phyloP scores from a whole-genome alignment of 805 yeast genomes.

The Dipodascopsis uninucleata region DNA sequence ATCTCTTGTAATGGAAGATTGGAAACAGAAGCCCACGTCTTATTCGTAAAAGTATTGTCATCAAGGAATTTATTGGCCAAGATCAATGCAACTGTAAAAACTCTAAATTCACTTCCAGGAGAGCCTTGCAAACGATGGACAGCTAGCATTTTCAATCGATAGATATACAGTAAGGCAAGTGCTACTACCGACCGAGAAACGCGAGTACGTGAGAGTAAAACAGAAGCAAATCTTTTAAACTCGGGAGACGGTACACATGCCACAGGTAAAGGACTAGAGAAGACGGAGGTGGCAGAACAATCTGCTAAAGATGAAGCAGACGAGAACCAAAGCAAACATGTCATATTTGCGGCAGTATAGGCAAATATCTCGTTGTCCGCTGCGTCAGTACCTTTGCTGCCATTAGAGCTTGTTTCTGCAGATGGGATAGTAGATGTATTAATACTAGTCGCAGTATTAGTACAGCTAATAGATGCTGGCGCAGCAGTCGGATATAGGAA shows the following conservation, averaged over 20 bases:
- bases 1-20: constrained; percentile 61
- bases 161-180: constrained; percentile 36
- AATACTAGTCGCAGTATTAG: too few relatives aligned
- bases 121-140: constrained; percentile 29
- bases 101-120: constrained; percentile 38
- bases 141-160: constrained; percentile 31
- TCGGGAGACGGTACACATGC: constrained; percentile 27
- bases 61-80: constrained; percentile 92
- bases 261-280: constrained; percentile 10
- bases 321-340: constrained; percentile 36
- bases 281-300: constrained; percentile 8
- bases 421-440: too few relatives aligned
- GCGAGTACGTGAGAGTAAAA: constrained; percentile 33
- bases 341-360: constrained; percentile 30
- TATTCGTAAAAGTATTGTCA: constrained; percentile 92
- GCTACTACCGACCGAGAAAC: constrained; percentile 35
- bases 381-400: too few relatives aligned
- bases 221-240: constrained; percentile 33
- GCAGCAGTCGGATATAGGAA: too few relatives aligned
- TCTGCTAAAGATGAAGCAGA: constrained; percentile 10
- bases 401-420: too few relatives aligned
- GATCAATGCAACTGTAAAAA: constrained; percentile 62
- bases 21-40: constrained; percentile 95
- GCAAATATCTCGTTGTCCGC: constrained; percentile 10
- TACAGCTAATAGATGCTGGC: too few relatives aligned